Evolutionary conservation across 108 stramenopile genomes (phyloP).

Genomic region (Nitzschia sp.): DNA sequence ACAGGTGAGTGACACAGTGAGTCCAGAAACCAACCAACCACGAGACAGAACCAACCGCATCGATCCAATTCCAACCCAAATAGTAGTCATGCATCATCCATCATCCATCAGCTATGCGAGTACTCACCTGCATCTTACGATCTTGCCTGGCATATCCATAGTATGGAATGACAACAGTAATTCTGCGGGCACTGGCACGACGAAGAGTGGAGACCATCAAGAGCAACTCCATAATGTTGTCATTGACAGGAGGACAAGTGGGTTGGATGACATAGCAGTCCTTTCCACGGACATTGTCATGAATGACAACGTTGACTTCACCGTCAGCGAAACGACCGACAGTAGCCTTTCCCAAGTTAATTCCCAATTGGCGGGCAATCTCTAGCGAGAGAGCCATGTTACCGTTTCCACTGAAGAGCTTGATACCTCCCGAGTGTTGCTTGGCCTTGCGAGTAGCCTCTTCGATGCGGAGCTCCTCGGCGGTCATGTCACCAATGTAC

Average conservation of each 20-base stretch:
- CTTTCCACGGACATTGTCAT: constrained; percentile 97
- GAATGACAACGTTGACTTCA: constrained; percentile 96
- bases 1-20: constrained; percentile 2
- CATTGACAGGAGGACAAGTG: constrained; percentile 97
- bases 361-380: constrained; percentile 91
- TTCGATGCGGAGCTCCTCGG: constrained; percentile 73
- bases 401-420: constrained; percentile 97
- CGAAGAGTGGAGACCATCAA: constrained; percentile 97
- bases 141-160: constrained; percentile 99
- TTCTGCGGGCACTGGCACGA: constrained; percentile 91
- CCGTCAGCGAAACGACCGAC: constrained; percentile 97
- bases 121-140: constrained; percentile 92
- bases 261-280: constrained; percentile 98
- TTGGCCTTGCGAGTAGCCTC: constrained; percentile 79
- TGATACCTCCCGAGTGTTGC: constrained; percentile 85
- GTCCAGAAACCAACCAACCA: too few relatives aligned
- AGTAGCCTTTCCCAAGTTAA: constrained; percentile 94
- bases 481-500: constrained; percentile 50
- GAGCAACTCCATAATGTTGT: constrained; percentile 96
- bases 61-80: neutral
- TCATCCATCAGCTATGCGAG: neutral
- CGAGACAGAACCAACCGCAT: too few relatives aligned
- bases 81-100: neutral
- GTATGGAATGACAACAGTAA: constrained; percentile 98
- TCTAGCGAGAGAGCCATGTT: constrained; percentile 93